Conservation (phyloP, 2,329 filamentous ascomycete species). For the Tympanopsis confertula region DNA sequence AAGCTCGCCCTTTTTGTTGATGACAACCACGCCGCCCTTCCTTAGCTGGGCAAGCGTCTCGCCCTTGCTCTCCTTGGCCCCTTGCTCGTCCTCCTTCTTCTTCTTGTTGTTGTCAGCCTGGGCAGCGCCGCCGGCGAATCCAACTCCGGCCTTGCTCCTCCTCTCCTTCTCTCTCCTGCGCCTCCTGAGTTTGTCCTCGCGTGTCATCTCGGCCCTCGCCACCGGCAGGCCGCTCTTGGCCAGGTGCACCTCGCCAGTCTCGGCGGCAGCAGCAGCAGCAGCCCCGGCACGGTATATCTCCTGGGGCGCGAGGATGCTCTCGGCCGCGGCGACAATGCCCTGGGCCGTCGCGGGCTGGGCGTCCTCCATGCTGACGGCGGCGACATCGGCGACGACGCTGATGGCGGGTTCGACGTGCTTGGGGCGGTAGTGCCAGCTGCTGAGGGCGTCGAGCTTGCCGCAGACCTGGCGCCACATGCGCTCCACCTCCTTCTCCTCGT, state of each 20-base stretch:
- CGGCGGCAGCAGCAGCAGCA: slow-evolving; percentile 37
- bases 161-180: slow-evolving; percentile 78
- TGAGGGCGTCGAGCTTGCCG: slow-evolving; percentile 74
- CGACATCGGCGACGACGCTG: slow-evolving; percentile 78
- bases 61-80: slow-evolving; percentile 29
- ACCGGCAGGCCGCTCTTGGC: slow-evolving; percentile 68
- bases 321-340: slow-evolving; percentile 49
- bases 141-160: slow-evolving; percentile 54
- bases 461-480: slow-evolving; percentile 72
- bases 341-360: slow-evolving; percentile 75
- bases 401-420: slow-evolving; percentile 72
- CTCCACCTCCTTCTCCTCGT: slow-evolving; percentile 74
- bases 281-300: slow-evolving; percentile 78
- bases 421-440: slow-evolving; percentile 90
- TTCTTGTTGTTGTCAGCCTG: slow-evolving; percentile 42
- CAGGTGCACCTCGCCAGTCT: slow-evolving; percentile 59
- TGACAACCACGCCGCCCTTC: slow-evolving; percentile 81
- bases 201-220: slow-evolving; percentile 72
- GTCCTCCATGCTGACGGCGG: slow-evolving; percentile 90
- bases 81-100: slow-evolving; percentile 37
- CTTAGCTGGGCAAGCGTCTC: slow-evolving; percentile 56
- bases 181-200: slow-evolving; percentile 71
- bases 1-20: slow-evolving; percentile 79
- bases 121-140: slow-evolving; percentile 15
- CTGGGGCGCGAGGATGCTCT: slow-evolving; percentile 78